A percentile compares a stretch with the other conserved stretches of the same genome.
phyloP scores from a whole-genome alignment of 768 basidiomycete genomes.

The Lactifluus subvellereus region DNA sequence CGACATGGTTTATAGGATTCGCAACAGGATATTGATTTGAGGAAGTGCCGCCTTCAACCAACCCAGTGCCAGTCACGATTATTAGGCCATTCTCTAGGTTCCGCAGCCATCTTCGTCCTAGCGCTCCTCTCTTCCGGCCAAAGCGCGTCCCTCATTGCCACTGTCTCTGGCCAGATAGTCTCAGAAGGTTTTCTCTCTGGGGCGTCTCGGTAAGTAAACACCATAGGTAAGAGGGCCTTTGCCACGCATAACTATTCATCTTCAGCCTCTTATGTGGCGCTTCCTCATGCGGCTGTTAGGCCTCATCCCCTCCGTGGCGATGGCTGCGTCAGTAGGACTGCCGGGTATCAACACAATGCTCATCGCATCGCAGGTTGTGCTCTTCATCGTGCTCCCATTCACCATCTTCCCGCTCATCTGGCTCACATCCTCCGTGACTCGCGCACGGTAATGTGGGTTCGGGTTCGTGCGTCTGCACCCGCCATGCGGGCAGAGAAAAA shows the following conservation, averaged over 20 bases:
- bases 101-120: constrained; percentile 83
- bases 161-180: constrained; percentile 85
- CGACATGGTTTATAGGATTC: constrained; percentile 1
- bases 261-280: constrained; percentile 66
- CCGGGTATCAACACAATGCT: constrained; percentile 70
- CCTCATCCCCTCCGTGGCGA: constrained; percentile 74
- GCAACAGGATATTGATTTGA: constrained; percentile 66
- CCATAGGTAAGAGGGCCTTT: constrained; percentile 25
- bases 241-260: constrained; percentile 13
- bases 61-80: constrained; percentile 29
- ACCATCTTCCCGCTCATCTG: constrained; percentile 76
- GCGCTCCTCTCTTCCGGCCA: constrained; percentile 83
- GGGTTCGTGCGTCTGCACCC: constrained; percentile 25
- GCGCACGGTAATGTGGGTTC: constrained; percentile 58
- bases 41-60: constrained; percentile 74
- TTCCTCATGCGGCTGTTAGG: constrained; percentile 75
- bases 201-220: constrained; percentile 54
- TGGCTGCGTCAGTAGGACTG: constrained; percentile 69
- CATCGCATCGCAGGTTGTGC: constrained; percentile 79
- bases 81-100: constrained; percentile 25
- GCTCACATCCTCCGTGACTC: constrained; percentile 47
- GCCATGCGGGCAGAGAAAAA: neutral
- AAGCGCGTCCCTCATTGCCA: constrained; percentile 85
- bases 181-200: constrained; percentile 89
- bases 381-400: constrained; percentile 82